A percentile compares a stretch with the other conserved stretches of the same genome.
Evolutionary conservation across 805 yeast genomes (phyloP).

Genomic region (Yueomyces sinensis): DNA sequence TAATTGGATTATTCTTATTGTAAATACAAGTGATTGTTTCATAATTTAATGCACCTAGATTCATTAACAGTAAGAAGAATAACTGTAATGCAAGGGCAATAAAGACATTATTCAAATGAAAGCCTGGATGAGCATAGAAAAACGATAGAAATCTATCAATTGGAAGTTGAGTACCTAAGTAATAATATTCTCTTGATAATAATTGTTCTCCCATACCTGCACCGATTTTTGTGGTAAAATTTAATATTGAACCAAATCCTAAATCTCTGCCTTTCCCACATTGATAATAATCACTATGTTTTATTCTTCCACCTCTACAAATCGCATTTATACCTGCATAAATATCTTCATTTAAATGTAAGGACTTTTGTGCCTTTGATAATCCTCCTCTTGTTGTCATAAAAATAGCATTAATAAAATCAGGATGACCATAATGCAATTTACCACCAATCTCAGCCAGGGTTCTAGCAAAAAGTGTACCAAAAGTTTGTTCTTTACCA

Average conservation of each 20-base stretch:
- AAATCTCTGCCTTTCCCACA: constrained; percentile 96
- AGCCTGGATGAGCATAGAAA: constrained; percentile 95
- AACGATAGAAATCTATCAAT: constrained; percentile 83
- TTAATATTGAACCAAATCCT: constrained; percentile 84
- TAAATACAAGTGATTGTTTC: constrained; percentile 62
- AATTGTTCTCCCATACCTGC: constrained; percentile 98
- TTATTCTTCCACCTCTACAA: constrained; percentile 83
- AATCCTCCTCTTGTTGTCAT: constrained; percentile 96
- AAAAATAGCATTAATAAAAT: constrained; percentile 75
- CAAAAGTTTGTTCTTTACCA: constrained; percentile 94
- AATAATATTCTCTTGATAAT: constrained; percentile 81
- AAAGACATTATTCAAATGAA: constrained; percentile 82
- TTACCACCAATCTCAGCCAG: constrained; percentile 91
- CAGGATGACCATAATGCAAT: constrained; percentile 94
- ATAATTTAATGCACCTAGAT: constrained; percentile 63
- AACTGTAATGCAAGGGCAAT: constrained; percentile 78
- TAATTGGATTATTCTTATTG: constrained; percentile 52
- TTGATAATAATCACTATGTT: constrained; percentile 91
- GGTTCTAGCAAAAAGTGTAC: constrained; percentile 88
- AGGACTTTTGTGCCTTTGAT: constrained; percentile 87
- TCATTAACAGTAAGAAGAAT: constrained; percentile 68
- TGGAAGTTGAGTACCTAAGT: constrained; percentile 80
- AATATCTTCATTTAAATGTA: constrained; percentile 88
- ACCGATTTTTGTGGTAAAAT: constrained; percentile 91
- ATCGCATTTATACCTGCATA: constrained; percentile 91